Evolutionary conservation across 441 rosid species (phyloP), one percentile per base, ranked within the genome.

Genomic region (Gossypium trilobum): DNA sequence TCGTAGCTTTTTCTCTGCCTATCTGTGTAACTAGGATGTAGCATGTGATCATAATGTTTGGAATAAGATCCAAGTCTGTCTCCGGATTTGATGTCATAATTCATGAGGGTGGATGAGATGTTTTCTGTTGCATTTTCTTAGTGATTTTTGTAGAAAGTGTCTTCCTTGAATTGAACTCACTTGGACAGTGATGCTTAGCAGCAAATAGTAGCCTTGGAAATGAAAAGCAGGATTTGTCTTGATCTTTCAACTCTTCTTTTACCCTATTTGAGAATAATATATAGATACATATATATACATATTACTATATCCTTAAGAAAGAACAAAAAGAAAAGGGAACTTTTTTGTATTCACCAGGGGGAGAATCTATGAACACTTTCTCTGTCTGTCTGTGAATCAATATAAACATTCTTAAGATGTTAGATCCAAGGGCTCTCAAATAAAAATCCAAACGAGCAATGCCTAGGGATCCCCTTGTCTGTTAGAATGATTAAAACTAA

Each of bases 31-130:
- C 17, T 48, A 22, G 63, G 62, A 50, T 36, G 51, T 22, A 22
- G 48, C 25, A 57, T 75, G 25, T 22, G 29, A 44, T 42, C 17
- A 68, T 58, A 68, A 67, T 56, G 33, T 54, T 46, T 44, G 50
- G 54, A 68, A 74, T 68, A 58, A 74, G 55, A 29, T 74, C 69
- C 68, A 58, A 48, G 73, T 46, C 2, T 4, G 2, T 22, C 48
- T 63, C 52, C 31, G 29, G 10, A 36, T 10, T 50, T 64, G 11
- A 64, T 36, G 67, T 16, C 19, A 4, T 19, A 60, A 4, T 60
- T 14, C 65, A 7, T 36, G 42, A 7, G 42, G 42, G 42, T 33
- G 2, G 42, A 1, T 36, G 10, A 36, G 42, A 36, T 48, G 54
- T 48, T 48, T 48, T 48, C 54, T 3, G 54, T 48, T 48, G 54